Base-by-base conservation (phyloP, 2,329 filamentous ascomycete genomes). In the Hortaea sp. region DNA sequence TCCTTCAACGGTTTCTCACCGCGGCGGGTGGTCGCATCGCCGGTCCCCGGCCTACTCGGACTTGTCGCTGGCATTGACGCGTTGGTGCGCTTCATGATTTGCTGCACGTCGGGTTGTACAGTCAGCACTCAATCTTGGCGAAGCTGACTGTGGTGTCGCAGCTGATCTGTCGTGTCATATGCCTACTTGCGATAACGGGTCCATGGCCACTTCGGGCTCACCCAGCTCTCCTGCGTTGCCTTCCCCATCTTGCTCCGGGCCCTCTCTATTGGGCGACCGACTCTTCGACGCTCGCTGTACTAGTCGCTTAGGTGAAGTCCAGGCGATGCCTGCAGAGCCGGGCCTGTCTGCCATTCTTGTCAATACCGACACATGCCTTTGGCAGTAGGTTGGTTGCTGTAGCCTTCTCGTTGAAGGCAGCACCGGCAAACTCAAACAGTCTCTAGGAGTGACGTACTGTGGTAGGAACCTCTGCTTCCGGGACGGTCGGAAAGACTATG, bases 101-200 rank as follows among this genome's bases (percentile, higher is more conserved):
- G 73, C 72, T 76, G 51, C 9, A 35, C 9, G 7, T 9, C 20
- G 20, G 9, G 32, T 9, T n/a, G 32, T 49, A 41, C 50, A 45
- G 43, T 28, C 44, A 43, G 44, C 46, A 48, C 45, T 49, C 53
- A 48, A 56, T 53, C 46, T 20, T 34, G 32, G 32, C 28, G 40
- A 10, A 42, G 32, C 32, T 35, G 32, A 35, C 32, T n/a, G n/a
- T 35, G 32, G n/a, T 20, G 32, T n/a, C 32, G 32, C 32, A 35
- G 32, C 32, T 35, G 32, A 35, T n/a, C 7, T 35, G 32, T 35
- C 9, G 32, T 35, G 32, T 35, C 32, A 35, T 35, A 4, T 35
- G 50, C 66, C 73, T 73, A 84, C 80, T 66, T 84, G 78, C 43
- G 81, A 84, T 53, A 84, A 68, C 47, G 81, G 81, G 63, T 85